phyloP scores from a whole-genome alignment of 2,329 filamentous ascomycete genomes.

The Epichloe hybrida region DNA sequence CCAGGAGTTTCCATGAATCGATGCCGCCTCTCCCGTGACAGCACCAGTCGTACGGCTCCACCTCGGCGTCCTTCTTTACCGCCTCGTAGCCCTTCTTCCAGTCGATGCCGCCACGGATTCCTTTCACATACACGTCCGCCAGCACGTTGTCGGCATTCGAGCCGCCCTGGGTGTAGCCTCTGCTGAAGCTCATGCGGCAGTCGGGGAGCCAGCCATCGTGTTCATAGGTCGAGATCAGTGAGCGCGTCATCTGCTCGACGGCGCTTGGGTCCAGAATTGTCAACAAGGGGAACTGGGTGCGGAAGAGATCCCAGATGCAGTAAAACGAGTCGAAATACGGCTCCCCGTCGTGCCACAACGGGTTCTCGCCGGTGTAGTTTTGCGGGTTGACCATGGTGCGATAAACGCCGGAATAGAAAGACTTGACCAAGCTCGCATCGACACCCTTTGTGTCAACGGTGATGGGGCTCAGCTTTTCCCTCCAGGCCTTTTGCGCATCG shows the following conservation, averaged over 20 bases:
- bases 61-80: slow-evolving; percentile 58
- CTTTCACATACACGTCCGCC: slow-evolving; percentile 55
- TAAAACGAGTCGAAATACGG: slow-evolving; percentile 68
- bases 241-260: slow-evolving; percentile 54
- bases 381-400: slow-evolving; percentile 60
- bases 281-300: slow-evolving; percentile 56
- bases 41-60: slow-evolving; percentile 57
- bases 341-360: slow-evolving; percentile 49
- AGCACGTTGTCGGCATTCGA: slow-evolving; percentile 61
- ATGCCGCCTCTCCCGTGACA: slow-evolving; percentile 58
- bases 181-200: slow-evolving; percentile 63
- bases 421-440: slow-evolving; percentile 39
- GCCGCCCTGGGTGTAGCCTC: slow-evolving; percentile 62
- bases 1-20: slow-evolving; percentile 55
- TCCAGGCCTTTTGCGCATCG: slow-evolving; percentile 45
- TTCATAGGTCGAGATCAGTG: slow-evolving; percentile 57
- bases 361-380: slow-evolving; percentile 63
- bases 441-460: slow-evolving; percentile 39
- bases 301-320: slow-evolving; percentile 62
- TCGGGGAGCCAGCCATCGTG: slow-evolving; percentile 61
- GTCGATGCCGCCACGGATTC: slow-evolving; percentile 43
- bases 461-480: slow-evolving; percentile 45
- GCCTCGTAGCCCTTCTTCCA: slow-evolving; percentile 59
- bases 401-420: slow-evolving; percentile 60
- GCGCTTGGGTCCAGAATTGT: slow-evolving; percentile 52